Base-by-base conservation (phyloP, 2,329 filamentous ascomycete species). In the Daldinia eschscholtzii region DNA sequence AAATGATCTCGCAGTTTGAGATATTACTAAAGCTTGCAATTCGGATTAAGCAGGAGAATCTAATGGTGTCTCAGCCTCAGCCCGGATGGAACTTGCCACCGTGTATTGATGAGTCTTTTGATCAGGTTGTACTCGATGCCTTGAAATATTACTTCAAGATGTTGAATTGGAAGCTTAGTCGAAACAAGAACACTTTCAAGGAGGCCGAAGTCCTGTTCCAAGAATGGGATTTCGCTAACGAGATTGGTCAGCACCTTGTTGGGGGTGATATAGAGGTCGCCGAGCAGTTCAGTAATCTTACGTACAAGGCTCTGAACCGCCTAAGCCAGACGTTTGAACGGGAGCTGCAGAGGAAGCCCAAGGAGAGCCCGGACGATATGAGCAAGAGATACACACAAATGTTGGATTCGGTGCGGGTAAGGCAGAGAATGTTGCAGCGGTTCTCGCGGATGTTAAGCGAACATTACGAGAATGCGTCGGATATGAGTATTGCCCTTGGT, bases 171-270 rank as follows among this genome's bases (percentile, higher is more conserved):
- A 98, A 98, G 80, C 84, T 99, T 60, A 94, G 92, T 74, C 93
- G 94, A 63, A 98, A 98, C 84, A 98, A 98, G 80, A 99, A 98
- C 81, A 98, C 94, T 0, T 99, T 99, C 87, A 98, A 98, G 78
- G 96, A 99, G 80, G 96, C 96, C 6, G 96, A 99, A 83, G 92
- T 99, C 71, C 83, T 99, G 55, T 97, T 98, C 78, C 94, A 97
- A 76, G 96, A 99, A 81, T 99, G 96, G 96, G 93, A 94, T 64
- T 98, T 98, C 76, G 97, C 93, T 60, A 98, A 98, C 76, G 91
- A 94, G 75, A 93, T 99, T 64, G 96, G 95, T 28, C 89, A 93
- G 56, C 92, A 96, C 78, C 87, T 99, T n/a, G 91, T 97, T 74
- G 92, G 93, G 33, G 97, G 96, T 70, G 94, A 98, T 79, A 92